Conservation (phyloP, 2,329 filamentous ascomycete genomes). For the Dothideomycetidae sp. region DNA sequence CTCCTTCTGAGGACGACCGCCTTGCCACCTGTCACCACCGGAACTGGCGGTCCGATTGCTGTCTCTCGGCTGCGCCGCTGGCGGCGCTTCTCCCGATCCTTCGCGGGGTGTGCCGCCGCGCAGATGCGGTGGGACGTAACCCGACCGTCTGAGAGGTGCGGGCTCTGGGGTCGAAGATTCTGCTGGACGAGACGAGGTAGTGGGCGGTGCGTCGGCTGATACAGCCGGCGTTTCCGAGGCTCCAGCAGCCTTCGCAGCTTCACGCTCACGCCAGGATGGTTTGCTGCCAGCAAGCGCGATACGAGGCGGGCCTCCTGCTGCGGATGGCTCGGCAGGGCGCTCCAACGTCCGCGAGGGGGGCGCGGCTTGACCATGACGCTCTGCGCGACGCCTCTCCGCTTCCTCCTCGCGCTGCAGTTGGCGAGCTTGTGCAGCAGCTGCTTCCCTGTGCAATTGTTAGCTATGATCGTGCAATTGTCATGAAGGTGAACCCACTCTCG, state of each 20-base stretch:
- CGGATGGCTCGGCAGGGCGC: constrained; percentile 31
- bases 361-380: constrained; percentile 39
- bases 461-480: background rate
- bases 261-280: constrained; percentile 60
- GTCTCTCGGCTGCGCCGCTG: constrained; percentile 17
- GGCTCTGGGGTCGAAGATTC: constrained; percentile 25
- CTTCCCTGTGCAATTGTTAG: constrained; percentile 37
- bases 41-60: constrained; percentile 14
- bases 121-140: constrained; percentile 34
- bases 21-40: background rate
- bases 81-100: constrained; percentile 19
- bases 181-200: constrained; percentile 22
- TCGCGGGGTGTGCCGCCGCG: constrained; percentile 22
- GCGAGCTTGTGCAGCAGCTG: constrained; percentile 46
- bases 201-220: constrained; percentile 21
- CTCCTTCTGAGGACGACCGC: constrained; percentile 11
- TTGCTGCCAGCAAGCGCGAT: constrained; percentile 48
- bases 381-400: constrained; percentile 58
- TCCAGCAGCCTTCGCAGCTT: constrained; percentile 36
- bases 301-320: constrained; percentile 41
- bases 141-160: constrained; percentile 25
- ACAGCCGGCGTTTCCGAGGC: constrained; percentile 17
- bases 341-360: constrained; percentile 24
- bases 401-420: constrained; percentile 81
- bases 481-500: constrained; percentile 35